A percentile compares a stretch with the other conserved stretches of the same genome.
Evolutionary conservation across 495 filamentous ascomycete genomes (phyloP).

Genomic region (Schizothecium vesticola): DNA sequence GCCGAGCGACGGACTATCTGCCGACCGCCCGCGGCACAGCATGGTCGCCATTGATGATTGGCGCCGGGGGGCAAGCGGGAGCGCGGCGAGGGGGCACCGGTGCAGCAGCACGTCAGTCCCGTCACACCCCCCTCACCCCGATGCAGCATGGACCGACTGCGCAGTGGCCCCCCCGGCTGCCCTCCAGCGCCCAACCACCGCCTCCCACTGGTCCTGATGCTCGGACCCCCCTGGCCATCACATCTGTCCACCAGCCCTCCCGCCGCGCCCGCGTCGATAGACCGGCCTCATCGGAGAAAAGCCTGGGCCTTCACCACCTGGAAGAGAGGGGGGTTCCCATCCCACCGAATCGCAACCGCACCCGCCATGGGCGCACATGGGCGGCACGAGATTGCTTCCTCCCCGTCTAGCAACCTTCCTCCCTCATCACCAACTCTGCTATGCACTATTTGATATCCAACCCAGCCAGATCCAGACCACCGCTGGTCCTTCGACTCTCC

Average conservation of each 20-base stretch:
- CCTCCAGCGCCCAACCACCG: slow-evolving; percentile 4
- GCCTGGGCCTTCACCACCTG: not conserved
- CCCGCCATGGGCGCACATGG: not conserved
- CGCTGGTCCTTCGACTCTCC: not conserved
- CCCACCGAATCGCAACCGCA: not conserved
- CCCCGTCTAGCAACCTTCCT: not conserved
- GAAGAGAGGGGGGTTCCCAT: not conserved
- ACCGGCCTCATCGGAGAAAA: not conserved
- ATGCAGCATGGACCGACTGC: not conserved
- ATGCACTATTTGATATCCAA: slow-evolving; percentile 7
- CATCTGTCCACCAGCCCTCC: not conserved
- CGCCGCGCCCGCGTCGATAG: not conserved
- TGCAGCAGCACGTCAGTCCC: slow-evolving; percentile 17
- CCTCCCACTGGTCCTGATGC: slow-evolving; percentile 9
- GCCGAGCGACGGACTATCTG: slow-evolving; percentile 12
- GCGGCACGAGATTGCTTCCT: slow-evolving; percentile 15
- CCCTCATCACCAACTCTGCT: slow-evolving; percentile 1
- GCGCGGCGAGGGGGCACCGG: not conserved
- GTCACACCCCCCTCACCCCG: slow-evolving; percentile 19
- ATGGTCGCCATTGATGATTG: slow-evolving; percentile 7
- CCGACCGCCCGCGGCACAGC: slow-evolving; percentile 2
- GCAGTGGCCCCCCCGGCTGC: not conserved
- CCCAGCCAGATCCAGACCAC: not conserved
- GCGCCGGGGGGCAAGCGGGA: not conserved
- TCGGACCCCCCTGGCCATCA: slow-evolving; percentile 4